Conservation (phyloP, 208 protist genomes). For the Wallacemonas sp. region DNA sequence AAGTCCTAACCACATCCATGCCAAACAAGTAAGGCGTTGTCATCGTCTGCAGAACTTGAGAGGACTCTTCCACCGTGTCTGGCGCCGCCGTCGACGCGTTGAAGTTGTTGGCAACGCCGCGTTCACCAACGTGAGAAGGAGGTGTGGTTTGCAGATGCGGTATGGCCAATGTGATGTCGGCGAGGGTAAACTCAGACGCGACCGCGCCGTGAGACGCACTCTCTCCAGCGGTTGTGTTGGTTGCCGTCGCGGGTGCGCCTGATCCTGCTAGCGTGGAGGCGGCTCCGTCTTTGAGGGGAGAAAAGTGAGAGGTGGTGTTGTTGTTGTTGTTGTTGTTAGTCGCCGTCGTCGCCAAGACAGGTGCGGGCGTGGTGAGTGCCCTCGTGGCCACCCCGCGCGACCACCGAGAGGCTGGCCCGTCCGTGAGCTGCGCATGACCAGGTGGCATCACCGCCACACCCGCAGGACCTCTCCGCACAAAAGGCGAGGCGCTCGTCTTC, state of each 20-base stretch:
- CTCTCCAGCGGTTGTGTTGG: no score
- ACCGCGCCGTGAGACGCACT: no score
- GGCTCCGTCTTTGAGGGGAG: not conserved
- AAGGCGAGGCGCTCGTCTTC: not conserved
- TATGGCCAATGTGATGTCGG: no score
- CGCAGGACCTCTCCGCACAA: not conserved
- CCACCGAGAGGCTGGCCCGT: not conserved
- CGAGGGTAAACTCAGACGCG: no score
- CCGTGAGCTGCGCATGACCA: not conserved
- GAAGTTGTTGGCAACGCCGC: not conserved
- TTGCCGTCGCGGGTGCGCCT: no score
- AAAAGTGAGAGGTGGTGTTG: not conserved
- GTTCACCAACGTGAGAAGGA: no score
- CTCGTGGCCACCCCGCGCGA: not conserved
- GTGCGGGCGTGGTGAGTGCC: not conserved
- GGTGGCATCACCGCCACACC: not conserved
- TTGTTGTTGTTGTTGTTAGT: not conserved
- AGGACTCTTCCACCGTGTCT: not conserved
- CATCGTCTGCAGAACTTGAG: slow-evolving; percentile 13
- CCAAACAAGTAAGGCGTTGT: slow-evolving; percentile 48
- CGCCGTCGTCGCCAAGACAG: no score
- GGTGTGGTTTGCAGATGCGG: no score
- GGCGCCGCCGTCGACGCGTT: not conserved
- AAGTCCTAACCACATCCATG: slow-evolving; percentile 42
- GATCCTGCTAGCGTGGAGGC: no score